Evolutionary conservation across 257 asterid species (phyloP).

Genomic region (Ligustrum vulgare): DNA sequence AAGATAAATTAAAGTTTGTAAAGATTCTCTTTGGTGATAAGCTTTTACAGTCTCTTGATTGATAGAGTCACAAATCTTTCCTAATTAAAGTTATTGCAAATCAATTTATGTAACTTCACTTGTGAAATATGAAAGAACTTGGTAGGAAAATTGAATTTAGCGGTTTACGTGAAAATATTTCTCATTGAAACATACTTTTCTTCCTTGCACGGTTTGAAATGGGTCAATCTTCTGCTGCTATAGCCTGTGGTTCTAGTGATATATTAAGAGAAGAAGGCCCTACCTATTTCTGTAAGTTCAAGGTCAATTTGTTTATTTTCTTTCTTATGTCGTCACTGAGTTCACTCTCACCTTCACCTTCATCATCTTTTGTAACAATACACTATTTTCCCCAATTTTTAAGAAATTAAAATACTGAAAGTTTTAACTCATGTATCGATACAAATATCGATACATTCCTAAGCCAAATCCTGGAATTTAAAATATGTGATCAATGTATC

Average conservation of each 20-base stretch:
- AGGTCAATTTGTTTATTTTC: slow-evolving; percentile 24
- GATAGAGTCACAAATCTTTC: background rate
- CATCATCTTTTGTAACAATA: too few species aligned
- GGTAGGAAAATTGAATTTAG: too few species aligned
- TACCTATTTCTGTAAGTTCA: slow-evolving; percentile 5
- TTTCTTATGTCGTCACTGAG: slow-evolving; percentile 17
- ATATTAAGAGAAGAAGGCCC: slow-evolving; percentile 63
- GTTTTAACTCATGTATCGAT: too few species aligned
- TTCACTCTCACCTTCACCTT: too few species aligned
- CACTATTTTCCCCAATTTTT: too few species aligned
- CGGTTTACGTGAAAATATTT: background rate
- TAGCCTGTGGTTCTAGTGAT: slow-evolving; percentile 67
- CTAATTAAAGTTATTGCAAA: background rate
- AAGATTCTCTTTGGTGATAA: too few species aligned
- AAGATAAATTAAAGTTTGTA: too few species aligned
- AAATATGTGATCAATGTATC: too few species aligned
- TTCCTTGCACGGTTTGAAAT: slow-evolving; percentile 57
- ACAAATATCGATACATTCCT: too few species aligned
- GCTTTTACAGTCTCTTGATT: too few species aligned
- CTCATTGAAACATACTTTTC: slow-evolving; percentile 7
- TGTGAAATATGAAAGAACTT: background rate
- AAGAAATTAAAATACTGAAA: too few species aligned
- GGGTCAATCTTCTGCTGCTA: slow-evolving; percentile 52
- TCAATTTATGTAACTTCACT: slow-evolving; percentile 7
- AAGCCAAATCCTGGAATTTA: too few species aligned